These are phyloP conservation scores for Nemania diffusa DNA, from an alignment of 2,329 filamentous ascomycete genomes.

Conservation along the genomic window DNA sequence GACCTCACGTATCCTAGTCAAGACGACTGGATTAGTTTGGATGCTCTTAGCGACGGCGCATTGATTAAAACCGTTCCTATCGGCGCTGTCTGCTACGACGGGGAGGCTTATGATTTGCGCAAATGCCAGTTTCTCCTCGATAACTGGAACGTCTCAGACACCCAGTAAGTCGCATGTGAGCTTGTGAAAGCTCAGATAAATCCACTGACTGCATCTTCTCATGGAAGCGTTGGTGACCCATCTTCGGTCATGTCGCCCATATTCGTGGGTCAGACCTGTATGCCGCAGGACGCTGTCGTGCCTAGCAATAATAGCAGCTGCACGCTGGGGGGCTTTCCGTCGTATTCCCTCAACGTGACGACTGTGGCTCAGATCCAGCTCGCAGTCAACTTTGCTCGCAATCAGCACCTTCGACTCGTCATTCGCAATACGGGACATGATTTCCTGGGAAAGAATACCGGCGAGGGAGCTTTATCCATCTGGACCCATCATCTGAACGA, in stretches of 20 bases:
- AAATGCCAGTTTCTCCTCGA: conserved; percentile 22
- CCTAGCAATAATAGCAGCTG: conserved; percentile 44
- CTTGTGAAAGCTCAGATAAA: neutral
- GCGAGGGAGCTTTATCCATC: conserved; percentile 52
- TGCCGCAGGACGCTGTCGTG: conserved; percentile 43
- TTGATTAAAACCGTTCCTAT: conserved; percentile 24
- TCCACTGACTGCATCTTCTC: conserved; percentile 13
- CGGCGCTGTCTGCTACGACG: conserved; percentile 23
- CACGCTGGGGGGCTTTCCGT: conserved; percentile 54
- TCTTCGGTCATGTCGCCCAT: conserved; percentile 56
- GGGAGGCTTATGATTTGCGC: conserved; percentile 18
- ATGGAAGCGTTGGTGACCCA: conserved; percentile 50
- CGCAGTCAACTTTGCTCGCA: conserved; percentile 58
- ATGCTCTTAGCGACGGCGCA: conserved; percentile 18
- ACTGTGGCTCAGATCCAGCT: conserved; percentile 57
- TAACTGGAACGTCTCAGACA: conserved; percentile 24
- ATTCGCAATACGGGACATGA: conserved; percentile 32
- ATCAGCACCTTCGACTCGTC: conserved; percentile 28
- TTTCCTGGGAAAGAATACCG: conserved; percentile 53
- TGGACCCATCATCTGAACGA: conserved; percentile 53
- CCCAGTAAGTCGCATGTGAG: conserved; percentile 7
- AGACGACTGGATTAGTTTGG: conserved; percentile 15
- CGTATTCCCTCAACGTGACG: conserved; percentile 54
- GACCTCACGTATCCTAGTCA: conserved; percentile 34
- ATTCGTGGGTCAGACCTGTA: conserved; percentile 45